These are phyloP conservation scores for Cardamine resedifolia DNA, from an alignment of 345 rosid genomes.

Conservation along the genomic window DNA sequence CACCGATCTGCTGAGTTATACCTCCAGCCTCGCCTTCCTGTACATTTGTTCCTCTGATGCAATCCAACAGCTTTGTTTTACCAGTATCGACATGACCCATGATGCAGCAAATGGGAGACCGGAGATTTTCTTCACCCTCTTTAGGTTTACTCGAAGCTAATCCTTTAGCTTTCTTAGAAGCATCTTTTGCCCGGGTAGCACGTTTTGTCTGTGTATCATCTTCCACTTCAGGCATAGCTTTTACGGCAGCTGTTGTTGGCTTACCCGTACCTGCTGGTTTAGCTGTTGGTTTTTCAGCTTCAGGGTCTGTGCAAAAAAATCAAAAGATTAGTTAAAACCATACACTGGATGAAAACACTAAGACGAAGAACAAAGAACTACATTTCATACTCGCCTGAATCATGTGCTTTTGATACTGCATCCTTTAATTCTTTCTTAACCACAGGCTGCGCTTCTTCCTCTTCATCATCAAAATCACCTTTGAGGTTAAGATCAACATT, in stretches of 20 bases:
- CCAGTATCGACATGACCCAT: slow-evolving; percentile 99
- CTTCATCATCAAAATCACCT: slow-evolving; percentile 90
- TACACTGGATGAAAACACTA: neutral
- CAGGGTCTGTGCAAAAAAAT: slow-evolving; percentile 29
- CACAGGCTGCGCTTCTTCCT: slow-evolving; percentile 58
- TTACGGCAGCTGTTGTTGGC: slow-evolving; percentile 20
- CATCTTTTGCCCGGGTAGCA: slow-evolving; percentile 36
- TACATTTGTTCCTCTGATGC: slow-evolving; percentile 94
- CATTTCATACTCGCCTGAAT: slow-evolving; percentile 44
- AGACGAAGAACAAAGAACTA: slow-evolving; percentile 4
- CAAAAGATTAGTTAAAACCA: slow-evolving; percentile 2
- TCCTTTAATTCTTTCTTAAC: slow-evolving; percentile 54
- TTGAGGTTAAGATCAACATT: slow-evolving; percentile 71
- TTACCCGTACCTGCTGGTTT: slow-evolving; percentile 44
- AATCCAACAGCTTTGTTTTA: slow-evolving; percentile 93
- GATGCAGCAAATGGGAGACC: slow-evolving; percentile 94
- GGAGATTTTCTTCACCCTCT: slow-evolving; percentile 60
- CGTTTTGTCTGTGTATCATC: slow-evolving; percentile 21
- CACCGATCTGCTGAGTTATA: slow-evolving; percentile 98
- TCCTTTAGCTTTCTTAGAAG: slow-evolving; percentile 44
- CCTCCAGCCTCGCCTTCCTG: slow-evolving; percentile 99
- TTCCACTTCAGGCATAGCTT: slow-evolving; percentile 43
- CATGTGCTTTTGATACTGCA: slow-evolving; percentile 36
- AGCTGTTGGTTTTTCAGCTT: slow-evolving; percentile 23
- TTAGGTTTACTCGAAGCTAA: slow-evolving; percentile 39